A percentile compares a stretch with the other conserved stretches of the same genome.
phyloP scores from a whole-genome alignment of 2,329 filamentous ascomycete species.

The Graphilbum fragrans region DNA sequence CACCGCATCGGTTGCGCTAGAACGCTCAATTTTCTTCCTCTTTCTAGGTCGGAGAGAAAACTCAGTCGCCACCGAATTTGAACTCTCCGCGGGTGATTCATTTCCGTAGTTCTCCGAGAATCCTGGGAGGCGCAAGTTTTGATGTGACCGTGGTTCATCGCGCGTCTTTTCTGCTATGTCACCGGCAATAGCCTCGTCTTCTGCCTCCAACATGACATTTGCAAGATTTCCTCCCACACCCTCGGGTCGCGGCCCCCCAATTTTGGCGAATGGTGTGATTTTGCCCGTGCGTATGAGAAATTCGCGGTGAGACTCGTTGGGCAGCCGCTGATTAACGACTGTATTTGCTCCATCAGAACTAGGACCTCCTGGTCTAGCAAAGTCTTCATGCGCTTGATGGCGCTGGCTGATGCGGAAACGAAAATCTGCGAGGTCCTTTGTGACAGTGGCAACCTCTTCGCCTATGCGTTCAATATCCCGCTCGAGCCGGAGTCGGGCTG shows the following conservation, averaged over 20 bases:
- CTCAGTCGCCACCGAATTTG: slow-evolving; percentile 27
- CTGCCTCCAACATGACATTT: slow-evolving; percentile 69
- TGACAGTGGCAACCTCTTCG: slow-evolving; percentile 49
- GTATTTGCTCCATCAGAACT: slow-evolving; percentile 21
- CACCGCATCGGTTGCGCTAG: not conserved
- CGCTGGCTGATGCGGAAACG: slow-evolving; percentile 68
- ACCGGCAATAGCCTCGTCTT: slow-evolving; percentile 53
- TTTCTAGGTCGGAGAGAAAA: slow-evolving; percentile 48
- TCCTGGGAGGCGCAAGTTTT: slow-evolving; percentile 60
- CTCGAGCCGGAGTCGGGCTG: slow-evolving; percentile 44
- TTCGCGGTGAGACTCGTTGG: slow-evolving; percentile 74
- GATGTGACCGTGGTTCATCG: slow-evolving; percentile 51
- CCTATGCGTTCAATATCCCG: slow-evolving; percentile 46
- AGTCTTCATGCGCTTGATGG: slow-evolving; percentile 24
- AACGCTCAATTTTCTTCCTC: slow-evolving; percentile 29
- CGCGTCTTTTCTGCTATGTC: slow-evolving; percentile 30
- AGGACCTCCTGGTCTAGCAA: slow-evolving; percentile 19
- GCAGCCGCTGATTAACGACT: slow-evolving; percentile 46
- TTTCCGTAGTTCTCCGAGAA: slow-evolving; percentile 39
- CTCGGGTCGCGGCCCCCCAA: slow-evolving; percentile 50
- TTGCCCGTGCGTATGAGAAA: slow-evolving; percentile 93
- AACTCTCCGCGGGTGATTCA: not conserved
- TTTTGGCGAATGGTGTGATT: slow-evolving; percentile 86
- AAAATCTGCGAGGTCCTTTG: slow-evolving; percentile 69
- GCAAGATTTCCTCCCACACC: slow-evolving; percentile 58